These are phyloP conservation scores for Acanthochlamys bracteata DNA, from an alignment of 106 monocot genomes.

Conservation along the genomic window DNA sequence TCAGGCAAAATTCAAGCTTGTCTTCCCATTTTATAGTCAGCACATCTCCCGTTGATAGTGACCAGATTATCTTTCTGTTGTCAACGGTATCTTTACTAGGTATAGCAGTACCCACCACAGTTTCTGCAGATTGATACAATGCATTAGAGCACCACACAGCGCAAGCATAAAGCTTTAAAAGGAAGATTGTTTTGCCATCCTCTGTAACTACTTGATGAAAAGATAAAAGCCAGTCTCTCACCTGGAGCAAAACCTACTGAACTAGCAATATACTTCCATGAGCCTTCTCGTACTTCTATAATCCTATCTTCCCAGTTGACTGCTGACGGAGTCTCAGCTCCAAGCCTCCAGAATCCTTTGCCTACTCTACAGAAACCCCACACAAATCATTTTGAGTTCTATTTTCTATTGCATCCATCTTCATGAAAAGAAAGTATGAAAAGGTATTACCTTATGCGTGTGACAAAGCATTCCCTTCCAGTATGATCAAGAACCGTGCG, in stretches of 20 bases:
- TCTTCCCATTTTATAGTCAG: conserved; percentile 56
- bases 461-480: conserved; percentile 82
- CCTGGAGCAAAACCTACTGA: conserved; percentile 79
- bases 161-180: too few relatives aligned
- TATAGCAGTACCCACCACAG: conserved; percentile 59
- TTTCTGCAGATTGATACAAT: conserved; percentile 73
- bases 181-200: too few relatives aligned
- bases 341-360: conserved; percentile 95
- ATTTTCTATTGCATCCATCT: too few relatives aligned
- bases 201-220: too few relatives aligned
- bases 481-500: conserved; percentile 77
- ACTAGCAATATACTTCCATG: conserved; percentile 86
- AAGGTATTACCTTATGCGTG: conserved; percentile 45
- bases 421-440: neutral
- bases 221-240: conserved; percentile 21
- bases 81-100: conserved; percentile 41
- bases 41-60: conserved; percentile 65
- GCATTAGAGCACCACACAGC: too few relatives aligned
- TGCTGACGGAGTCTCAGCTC: conserved; percentile 71
- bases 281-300: conserved; percentile 73
- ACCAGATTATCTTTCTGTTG: conserved; percentile 45
- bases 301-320: conserved; percentile 84
- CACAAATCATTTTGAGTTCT: neutral
- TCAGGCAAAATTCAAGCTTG: conserved; percentile 36
- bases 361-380: conserved; percentile 64